phyloP scores from a whole-genome alignment of 1,284 basidiomycete species.

The Agaricales sp. region DNA sequence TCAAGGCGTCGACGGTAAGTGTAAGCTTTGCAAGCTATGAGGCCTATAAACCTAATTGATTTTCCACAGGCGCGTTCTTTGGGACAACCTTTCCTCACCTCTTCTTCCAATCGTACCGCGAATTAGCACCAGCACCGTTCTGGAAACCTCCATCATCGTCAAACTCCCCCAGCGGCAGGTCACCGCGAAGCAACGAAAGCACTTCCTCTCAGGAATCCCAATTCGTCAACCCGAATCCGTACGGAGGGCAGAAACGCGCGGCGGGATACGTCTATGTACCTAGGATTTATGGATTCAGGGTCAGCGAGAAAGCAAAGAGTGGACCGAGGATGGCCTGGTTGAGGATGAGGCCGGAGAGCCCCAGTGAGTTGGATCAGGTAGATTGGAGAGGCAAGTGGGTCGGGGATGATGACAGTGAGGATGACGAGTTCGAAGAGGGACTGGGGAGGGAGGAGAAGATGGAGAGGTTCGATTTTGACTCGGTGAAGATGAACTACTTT shows the following conservation, averaged over 20 bases:
- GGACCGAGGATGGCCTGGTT: conserved; percentile 98
- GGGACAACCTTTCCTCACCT: conserved; percentile 97
- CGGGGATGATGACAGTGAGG: conserved; percentile 54
- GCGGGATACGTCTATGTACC: conserved; percentile 84
- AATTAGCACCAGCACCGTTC: conserved; percentile 82
- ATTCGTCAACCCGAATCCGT: conserved; percentile 74
- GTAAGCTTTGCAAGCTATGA: too few species aligned
- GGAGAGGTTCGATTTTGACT: conserved; percentile 70
- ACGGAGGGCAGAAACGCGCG: conserved; percentile 82
- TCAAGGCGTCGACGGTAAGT: conserved; percentile 90
- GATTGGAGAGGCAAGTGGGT: conserved; percentile 86
- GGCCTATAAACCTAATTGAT: conserved; percentile 3
- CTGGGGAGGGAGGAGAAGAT: conserved; percentile 50
- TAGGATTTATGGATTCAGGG: conserved; percentile 88
- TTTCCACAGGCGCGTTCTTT: conserved; percentile 83
- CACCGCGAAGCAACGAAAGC: conserved; percentile 37
- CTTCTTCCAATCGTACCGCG: conserved; percentile 95
- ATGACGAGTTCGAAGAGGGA: conserved; percentile 54
- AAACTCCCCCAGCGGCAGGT: conserved; percentile 28
- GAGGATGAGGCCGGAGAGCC: conserved; percentile 71
- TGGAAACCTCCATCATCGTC: conserved; percentile 44
- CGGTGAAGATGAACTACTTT: neutral
- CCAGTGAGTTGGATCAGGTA: conserved; percentile 75
- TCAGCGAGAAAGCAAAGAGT: conserved; percentile 75
- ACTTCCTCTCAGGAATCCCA: conserved; percentile 38